These are phyloP conservation scores for Pilatotrama ljubarskyi DNA, from an alignment of 768 basidiomycete species.

Conservation along the genomic window DNA sequence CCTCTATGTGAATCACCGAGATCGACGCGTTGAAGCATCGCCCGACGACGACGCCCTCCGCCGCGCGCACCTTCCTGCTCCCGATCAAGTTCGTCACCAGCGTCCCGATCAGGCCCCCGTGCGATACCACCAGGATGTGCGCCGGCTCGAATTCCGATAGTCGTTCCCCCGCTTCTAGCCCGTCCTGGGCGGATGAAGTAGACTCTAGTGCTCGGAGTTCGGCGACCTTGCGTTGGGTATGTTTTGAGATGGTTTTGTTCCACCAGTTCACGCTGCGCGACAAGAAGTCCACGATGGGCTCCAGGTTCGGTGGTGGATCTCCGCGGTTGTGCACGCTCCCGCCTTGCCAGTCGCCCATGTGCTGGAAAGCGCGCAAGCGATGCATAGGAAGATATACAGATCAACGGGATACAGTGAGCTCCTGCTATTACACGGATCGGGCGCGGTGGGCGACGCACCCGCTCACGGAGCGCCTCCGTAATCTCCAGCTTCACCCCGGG, in stretches of 20 bases:
- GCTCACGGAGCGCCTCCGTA: slow-evolving; percentile 57
- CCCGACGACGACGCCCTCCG: slow-evolving; percentile 32
- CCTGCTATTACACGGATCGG: not conserved
- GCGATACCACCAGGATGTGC: slow-evolving; percentile 61
- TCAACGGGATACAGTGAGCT: not conserved
- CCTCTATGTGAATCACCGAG: slow-evolving; percentile 56
- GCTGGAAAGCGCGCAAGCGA: slow-evolving; percentile 36
- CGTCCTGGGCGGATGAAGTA: not conserved
- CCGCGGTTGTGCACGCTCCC: slow-evolving; percentile 22
- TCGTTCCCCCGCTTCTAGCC: not conserved
- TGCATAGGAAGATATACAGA: not conserved
- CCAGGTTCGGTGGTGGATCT: slow-evolving; percentile 29
- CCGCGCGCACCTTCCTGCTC: slow-evolving; percentile 40
- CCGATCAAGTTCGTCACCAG: slow-evolving; percentile 51
- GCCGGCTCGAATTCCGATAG: slow-evolving; percentile 29
- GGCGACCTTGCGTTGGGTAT: slow-evolving; percentile 20
- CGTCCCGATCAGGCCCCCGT: slow-evolving; percentile 62
- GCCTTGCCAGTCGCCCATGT: slow-evolving; percentile 65
- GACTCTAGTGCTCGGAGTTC: not conserved
- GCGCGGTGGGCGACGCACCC: slow-evolving; percentile 43
- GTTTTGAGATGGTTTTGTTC: slow-evolving; percentile 44
- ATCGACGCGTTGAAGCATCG: slow-evolving; percentile 57
- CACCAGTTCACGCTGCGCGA: slow-evolving; percentile 66
- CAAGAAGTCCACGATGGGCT: slow-evolving; percentile 42
- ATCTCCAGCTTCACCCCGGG: slow-evolving; percentile 44